These are phyloP conservation scores for Castanea mollissima DNA, from an alignment of 306 rosid genomes.

Conservation along the genomic window DNA sequence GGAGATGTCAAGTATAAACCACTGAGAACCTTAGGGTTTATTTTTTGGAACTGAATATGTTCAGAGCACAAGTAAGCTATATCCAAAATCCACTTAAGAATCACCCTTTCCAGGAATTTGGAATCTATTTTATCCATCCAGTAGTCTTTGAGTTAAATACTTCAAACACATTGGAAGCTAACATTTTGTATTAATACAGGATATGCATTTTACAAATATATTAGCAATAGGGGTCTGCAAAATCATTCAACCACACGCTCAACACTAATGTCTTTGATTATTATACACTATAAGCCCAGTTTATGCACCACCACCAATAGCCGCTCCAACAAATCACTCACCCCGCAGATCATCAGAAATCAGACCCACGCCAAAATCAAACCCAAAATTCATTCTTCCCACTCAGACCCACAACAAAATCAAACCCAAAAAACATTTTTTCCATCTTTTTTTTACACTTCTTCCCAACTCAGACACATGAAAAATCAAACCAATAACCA, in stretches of 20 bases:
- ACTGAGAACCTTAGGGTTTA: no score
- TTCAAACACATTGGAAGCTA: neutral
- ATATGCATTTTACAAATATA: neutral
- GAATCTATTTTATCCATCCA: neutral
- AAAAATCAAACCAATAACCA: no score
- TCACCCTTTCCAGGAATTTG: neutral
- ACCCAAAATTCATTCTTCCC: no score
- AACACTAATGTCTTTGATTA: neutral
- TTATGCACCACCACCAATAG: neutral
- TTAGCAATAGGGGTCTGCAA: neutral
- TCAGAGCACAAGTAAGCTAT: neutral
- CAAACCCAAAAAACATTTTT: no score
- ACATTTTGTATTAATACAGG: neutral
- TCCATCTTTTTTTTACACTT: no score
- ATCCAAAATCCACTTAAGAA: neutral
- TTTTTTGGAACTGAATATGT: neutral
- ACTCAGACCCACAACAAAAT: no score
- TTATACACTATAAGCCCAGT: neutral
- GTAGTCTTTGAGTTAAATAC: neutral
- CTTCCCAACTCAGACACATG: no score
- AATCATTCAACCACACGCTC: neutral
- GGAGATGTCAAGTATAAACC: neutral
- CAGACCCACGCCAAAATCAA: no score
- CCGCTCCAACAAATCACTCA: no score
- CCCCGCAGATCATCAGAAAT: no score